phyloP scores from a whole-genome alignment of 2,329 filamentous ascomycete species.

The Monilinia aucupariae region DNA sequence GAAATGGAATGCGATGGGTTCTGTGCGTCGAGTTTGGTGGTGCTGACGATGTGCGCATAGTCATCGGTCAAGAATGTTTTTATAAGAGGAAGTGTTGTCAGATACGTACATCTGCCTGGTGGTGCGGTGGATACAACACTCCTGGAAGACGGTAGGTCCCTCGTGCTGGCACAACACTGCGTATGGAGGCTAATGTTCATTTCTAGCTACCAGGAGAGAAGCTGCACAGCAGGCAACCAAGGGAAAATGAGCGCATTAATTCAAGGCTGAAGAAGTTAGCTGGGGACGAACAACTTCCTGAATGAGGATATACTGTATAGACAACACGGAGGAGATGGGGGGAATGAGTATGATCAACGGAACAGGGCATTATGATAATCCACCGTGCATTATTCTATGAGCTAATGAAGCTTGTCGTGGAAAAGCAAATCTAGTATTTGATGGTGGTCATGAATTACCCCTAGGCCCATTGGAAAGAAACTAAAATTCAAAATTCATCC shows the following conservation, averaged over 20 bases:
- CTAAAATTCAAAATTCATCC: background rate
- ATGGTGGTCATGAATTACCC: background rate
- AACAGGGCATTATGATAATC: background rate
- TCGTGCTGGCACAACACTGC: background rate
- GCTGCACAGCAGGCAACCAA: constrained; percentile 47
- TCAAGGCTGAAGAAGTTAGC: background rate
- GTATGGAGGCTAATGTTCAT: constrained; percentile 18
- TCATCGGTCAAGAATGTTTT: constrained; percentile 73
- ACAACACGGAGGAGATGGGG: background rate
- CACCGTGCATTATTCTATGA: background rate
- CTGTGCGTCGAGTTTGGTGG: background rate
- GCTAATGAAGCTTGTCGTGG: background rate
- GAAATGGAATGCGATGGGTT: background rate
- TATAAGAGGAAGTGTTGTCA: constrained; percentile 67
- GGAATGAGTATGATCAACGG: background rate
- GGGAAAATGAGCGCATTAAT: constrained; percentile 38
- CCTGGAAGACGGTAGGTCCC: constrained; percentile 60
- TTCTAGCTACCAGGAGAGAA: constrained; percentile 36
- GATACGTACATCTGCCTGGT: constrained; percentile 66
- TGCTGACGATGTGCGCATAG: constrained; percentile 36
- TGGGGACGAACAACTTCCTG: background rate
- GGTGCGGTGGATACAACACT: constrained; percentile 63
- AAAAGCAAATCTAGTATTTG: background rate
- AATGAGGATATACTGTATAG: background rate
- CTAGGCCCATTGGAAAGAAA: background rate